These are phyloP conservation scores for Sungouiozyma ichnusensis DNA, from an alignment of 805 yeast species.

Conservation along the genomic window DNA sequence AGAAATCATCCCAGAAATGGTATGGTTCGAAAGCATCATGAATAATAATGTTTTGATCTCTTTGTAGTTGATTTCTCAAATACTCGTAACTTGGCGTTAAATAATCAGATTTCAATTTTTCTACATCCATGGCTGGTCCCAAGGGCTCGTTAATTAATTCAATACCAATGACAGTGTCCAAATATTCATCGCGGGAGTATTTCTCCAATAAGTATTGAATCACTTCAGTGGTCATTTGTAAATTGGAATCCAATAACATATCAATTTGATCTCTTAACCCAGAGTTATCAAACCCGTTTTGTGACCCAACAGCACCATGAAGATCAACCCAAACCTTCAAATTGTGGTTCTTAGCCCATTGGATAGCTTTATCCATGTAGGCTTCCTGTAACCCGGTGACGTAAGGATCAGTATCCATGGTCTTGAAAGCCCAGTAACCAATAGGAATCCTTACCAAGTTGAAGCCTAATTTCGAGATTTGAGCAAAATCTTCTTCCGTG, in stretches of 20 bases:
- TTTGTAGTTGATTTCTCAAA: constrained; percentile 43
- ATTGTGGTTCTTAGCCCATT: constrained; percentile 55
- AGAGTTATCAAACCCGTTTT: constrained; percentile 91
- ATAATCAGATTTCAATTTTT: constrained; percentile 42
- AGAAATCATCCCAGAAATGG: constrained; percentile 52
- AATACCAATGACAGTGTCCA: constrained; percentile 71
- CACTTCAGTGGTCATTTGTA: constrained; percentile 44
- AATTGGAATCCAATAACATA: constrained; percentile 44
- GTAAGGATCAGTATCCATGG: constrained; percentile 62
- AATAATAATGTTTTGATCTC: constrained; percentile 49
- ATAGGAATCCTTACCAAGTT: constrained; percentile 84
- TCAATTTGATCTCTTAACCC: constrained; percentile 58
- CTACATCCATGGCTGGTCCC: constrained; percentile 57
- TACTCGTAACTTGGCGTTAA: constrained; percentile 52
- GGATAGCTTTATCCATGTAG: constrained; percentile 68
- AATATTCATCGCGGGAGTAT: constrained; percentile 51
- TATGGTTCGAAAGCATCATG: constrained; percentile 73
- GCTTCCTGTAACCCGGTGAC: constrained; percentile 61
- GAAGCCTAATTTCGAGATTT: constrained; percentile 52
- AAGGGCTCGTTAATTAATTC: constrained; percentile 86
- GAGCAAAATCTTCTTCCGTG: constrained; percentile 57
- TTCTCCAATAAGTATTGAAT: constrained; percentile 44
- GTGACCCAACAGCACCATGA: constrained; percentile 96
- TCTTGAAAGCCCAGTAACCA: constrained; percentile 86
- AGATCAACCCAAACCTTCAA: constrained; percentile 82